Evolutionary conservation across 768 basidiomycete species (phyloP).

Genomic region (Cytidiella melzeri): DNA sequence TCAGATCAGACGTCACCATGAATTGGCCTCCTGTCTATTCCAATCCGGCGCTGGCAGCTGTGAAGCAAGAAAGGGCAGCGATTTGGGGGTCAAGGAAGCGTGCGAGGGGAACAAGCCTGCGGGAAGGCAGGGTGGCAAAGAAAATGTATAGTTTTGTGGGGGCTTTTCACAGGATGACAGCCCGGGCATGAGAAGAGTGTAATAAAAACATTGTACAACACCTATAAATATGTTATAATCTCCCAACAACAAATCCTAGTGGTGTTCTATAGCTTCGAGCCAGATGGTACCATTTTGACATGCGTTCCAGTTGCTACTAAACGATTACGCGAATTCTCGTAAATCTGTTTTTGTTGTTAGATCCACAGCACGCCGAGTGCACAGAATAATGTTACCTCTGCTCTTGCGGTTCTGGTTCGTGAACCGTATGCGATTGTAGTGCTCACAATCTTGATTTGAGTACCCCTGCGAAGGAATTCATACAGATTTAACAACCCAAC

Average conservation of each 20-base stretch:
- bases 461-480: conserved; percentile 1
- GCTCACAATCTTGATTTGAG: conserved; percentile 1
- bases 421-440: background rate
- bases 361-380: background rate
- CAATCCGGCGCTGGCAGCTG: conserved; percentile 10
- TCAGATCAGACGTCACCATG: no score
- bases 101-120: background rate
- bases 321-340: conserved; percentile 4
- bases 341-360: background rate
- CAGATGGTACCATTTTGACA: conserved; percentile 17
- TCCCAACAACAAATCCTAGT: no score
- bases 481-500: no score
- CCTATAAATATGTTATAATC: background rate
- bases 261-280: conserved; percentile 10
- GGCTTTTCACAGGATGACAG: conserved; percentile 9
- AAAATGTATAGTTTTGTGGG: conserved; percentile 9
- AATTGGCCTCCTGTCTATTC: no score
- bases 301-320: conserved; percentile 17
- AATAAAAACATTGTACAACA: no score
- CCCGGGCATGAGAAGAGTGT: no score
- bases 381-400: background rate
- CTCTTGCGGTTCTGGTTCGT: conserved; percentile 3
- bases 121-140: background rate
- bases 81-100: background rate
- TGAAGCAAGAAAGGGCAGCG: background rate